A percentile compares a stretch with the other conserved stretches of the same genome.
Conservation (phyloP, 176 grass and related monocot species). For the Puccinellia tenuiflora region DNA sequence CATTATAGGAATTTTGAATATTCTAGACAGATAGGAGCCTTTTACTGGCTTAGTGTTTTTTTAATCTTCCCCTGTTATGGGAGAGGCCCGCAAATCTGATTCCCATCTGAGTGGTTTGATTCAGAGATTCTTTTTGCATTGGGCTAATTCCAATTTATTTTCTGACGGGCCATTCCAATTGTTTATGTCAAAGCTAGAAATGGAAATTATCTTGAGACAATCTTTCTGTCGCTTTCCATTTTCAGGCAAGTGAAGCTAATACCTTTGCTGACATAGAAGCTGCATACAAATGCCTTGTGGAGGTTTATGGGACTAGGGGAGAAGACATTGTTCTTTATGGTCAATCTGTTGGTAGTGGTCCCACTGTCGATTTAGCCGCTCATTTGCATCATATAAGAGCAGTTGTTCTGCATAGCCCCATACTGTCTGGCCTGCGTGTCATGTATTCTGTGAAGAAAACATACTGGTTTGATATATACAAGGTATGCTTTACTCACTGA, state of each 20-base stretch:
- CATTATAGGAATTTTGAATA: background rate
- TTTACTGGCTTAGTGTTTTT: background rate
- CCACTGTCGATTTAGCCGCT: conserved; percentile 72
- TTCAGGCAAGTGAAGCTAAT: conserved; percentile 84
- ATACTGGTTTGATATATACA: conserved; percentile 98
- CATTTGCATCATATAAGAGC: conserved; percentile 51
- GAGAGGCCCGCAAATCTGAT: background rate
- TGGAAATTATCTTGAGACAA: background rate
- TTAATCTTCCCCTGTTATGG: background rate
- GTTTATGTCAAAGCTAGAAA: background rate
- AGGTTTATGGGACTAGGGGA: conserved; percentile 60
- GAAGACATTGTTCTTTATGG: conserved; percentile 88
- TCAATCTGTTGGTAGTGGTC: conserved; percentile 89
- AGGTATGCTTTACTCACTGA: conserved; percentile 44
- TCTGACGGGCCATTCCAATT: background rate
- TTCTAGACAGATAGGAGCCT: background rate
- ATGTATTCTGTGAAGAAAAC: conserved; percentile 88
- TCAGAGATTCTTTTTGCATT: background rate
- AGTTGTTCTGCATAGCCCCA: conserved; percentile 78
- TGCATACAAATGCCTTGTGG: conserved; percentile 74
- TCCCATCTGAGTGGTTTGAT: background rate
- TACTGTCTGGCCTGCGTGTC: conserved; percentile 86
- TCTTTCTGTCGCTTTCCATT: background rate
- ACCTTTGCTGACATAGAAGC: conserved; percentile 88
- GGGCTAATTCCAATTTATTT: background rate